These are phyloP conservation scores for Lotus japonicus DNA, from an alignment of 306 rosid species.

Conservation along the genomic window DNA sequence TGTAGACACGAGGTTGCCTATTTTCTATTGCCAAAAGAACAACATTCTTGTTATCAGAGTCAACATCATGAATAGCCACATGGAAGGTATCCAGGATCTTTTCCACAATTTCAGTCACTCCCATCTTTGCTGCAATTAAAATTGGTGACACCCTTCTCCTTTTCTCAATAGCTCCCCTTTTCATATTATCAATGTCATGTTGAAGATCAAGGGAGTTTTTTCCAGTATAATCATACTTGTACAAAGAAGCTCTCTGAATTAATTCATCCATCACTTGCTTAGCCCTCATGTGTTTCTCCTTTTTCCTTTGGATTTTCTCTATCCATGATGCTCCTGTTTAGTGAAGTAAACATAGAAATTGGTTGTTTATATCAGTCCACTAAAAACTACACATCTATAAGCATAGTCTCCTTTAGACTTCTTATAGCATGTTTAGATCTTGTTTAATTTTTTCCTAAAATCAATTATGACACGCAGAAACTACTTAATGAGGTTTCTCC, in stretches of 20 bases:
- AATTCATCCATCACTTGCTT: constrained; percentile 20
- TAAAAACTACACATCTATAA: no score
- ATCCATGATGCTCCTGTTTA: constrained; percentile 23
- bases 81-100: constrained; percentile 17
- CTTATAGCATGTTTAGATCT: no score
- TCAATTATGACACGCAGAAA: no score
- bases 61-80: constrained; percentile 18
- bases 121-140: constrained; percentile 23
- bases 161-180: not conserved
- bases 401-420: no score
- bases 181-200: not conserved
- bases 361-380: no score
- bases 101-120: constrained; percentile 22
- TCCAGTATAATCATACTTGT: not conserved
- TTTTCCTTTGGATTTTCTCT: constrained; percentile 17
- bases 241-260: not conserved
- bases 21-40: constrained; percentile 23
- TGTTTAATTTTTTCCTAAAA: no score
- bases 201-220: not conserved
- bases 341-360: not conserved
- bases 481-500: no score
- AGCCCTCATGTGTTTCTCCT: constrained; percentile 28
- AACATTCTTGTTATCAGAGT: constrained; percentile 12
- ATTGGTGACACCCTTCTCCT: constrained; percentile 8
- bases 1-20: constrained; percentile 23